A percentile compares a stretch with the other conserved stretches of the same genome.
Evolutionary conservation across 176 grass and related monocot genomes (phyloP).

Genomic region (Stipa capillata): DNA sequence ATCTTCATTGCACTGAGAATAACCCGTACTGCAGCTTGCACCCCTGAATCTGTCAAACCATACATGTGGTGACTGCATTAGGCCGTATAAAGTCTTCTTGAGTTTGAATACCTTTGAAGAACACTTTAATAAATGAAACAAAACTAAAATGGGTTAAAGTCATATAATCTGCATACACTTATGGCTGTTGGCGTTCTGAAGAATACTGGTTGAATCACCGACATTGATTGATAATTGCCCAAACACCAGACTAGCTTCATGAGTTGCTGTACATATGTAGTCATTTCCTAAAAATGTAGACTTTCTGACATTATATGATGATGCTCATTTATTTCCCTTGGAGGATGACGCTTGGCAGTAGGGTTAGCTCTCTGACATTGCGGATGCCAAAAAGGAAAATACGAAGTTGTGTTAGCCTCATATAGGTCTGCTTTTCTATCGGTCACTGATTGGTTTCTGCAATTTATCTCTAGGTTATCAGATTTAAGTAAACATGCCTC

Average conservation of each 20-base stretch:
- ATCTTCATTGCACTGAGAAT: no score
- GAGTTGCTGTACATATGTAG: neutral
- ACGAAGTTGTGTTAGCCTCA: neutral
- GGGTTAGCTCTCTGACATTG: neutral
- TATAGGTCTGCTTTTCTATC: neutral
- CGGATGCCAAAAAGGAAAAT: neutral
- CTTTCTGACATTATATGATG: neutral
- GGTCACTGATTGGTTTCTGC: neutral
- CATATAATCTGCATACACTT: neutral
- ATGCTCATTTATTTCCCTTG: neutral
- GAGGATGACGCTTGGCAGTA: neutral
- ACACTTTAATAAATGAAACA: neutral
- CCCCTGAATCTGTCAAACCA: no score
- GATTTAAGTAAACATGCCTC: neutral
- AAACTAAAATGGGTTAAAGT: neutral
- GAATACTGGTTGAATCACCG: neutral
- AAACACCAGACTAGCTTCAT: neutral
- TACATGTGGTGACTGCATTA: neutral
- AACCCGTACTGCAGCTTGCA: neutral
- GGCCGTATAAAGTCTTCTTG: neutral
- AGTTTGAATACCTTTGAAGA: neutral
- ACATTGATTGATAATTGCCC: neutral
- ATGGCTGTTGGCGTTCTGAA: neutral
- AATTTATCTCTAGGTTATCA: neutral
- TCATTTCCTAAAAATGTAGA: neutral